Evolutionary conservation across 805 yeast genomes (phyloP), one percentile per base, ranked within the genome.

Genomic region (Yarrowia sp.): DNA sequence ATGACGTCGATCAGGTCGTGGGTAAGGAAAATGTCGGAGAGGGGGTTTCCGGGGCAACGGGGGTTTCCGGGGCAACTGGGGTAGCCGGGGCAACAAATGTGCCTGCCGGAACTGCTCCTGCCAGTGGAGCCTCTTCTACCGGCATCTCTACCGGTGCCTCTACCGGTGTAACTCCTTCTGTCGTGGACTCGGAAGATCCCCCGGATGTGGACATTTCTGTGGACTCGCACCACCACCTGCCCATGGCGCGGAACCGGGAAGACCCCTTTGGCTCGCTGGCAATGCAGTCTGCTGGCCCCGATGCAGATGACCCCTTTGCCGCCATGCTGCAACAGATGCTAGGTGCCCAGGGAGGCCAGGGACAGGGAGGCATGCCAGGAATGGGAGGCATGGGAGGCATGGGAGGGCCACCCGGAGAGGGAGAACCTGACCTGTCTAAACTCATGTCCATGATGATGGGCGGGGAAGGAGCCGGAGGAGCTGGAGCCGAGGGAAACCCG

Each of bases 391-490:
- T 6, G 3, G 33, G 22, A 14, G 32, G 41, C 16, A 17, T 17
- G 21, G 56, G 58, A 12, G 56, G 40, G 12, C n/a, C 3, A 10
- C 35, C 24, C 12, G 52, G 36, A 46, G 52, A n/a, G 14, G 61
- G 33, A 2, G 46, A 54, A 19, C 61, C 61, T 0, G 61, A 54
- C 12, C 61, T 54, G 11, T 54, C 61, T 10, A 35, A 54, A 10
- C 46, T 54, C 61, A 54, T 54, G 61, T 36, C 61, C 2, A 54
- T 54, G 61, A 54, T 54, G 61, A 54, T 54, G 61, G 61, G 59
- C 2, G 59, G 46, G 8, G 61, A 36, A 16, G 61, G 58, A 21
- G 38, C 38, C 10, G 58, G 59, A 24, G 59, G 40, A n/a, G n/a
- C 44, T 8, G 58, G 38, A 16, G 24, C 43, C 4, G 35, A 32